Base-by-base conservation (phyloP, 2,329 filamentous ascomycete species). In the Raffaelea ambrosiae region DNA sequence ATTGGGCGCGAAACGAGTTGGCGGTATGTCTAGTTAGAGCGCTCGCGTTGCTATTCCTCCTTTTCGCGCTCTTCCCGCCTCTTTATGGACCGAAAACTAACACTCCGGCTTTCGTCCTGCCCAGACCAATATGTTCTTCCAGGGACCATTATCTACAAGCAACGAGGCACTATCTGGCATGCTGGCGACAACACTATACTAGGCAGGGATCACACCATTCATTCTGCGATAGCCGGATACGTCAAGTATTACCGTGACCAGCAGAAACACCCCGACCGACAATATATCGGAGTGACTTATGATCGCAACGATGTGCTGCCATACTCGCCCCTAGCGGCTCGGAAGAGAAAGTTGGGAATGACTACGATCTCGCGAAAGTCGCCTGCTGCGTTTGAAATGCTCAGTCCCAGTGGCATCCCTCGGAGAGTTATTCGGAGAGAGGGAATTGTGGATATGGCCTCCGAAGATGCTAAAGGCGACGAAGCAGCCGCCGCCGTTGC, bases 221-320 rank as follows among this genome's bases (percentile, higher is more conserved):
- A 87, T 67, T 83, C 93, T 46, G 83, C 82, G 51, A 79, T 85
- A 48, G 76, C 84, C 3, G 93, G 93, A 54, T 98, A 94, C 67
- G 93, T 98, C 51, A 89, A 93, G 59, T 98, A 95, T 77, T 98
- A 98, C 74, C 82, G 84, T 61, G 91, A 98, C 63, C 89, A 90
- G 0, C 67, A 76, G 29, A 77, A 74, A 50, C 88, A 97, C 66
- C 86, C 90, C 1, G 86, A 88, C 56, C 80, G 90, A 51, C 88
- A 95, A 65, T 98, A 90, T 73, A 98, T 98, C 60, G 93, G 93
- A 52, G 85, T 98, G 19, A 86, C 86, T 31, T 90, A 95, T 65
- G 77, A 90, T 63, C 88, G 88, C 61, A 73, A 82, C 16, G 87
- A 94, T 59, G 80, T 73, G 29, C 79, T 98, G 2, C 93, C 93